Evolutionary conservation across 768 basidiomycete genomes (phyloP), one percentile per base, ranked within the genome.

Genomic region (Hemileccinum impolitum): DNA sequence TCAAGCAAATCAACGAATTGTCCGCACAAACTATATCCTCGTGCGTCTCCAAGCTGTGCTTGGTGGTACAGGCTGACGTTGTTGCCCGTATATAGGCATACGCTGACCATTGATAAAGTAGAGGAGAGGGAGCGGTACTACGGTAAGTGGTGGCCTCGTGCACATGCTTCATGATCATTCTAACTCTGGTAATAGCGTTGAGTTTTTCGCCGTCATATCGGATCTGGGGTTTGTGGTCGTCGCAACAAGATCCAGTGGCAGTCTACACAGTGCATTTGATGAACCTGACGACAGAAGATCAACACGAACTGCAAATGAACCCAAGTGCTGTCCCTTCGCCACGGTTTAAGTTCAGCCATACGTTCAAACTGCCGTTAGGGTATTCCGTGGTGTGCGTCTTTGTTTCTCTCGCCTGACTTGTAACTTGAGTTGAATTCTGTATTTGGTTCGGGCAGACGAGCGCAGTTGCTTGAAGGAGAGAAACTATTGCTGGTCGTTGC

Each of bases 401-500:
- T 18, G 1, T 2, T 23, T 21, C 10, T 5, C 36, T 39, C 7
- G 0, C 12, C 30, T 13, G 0, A 9, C 14, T 15, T 32, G 18
- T 30, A 30, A 5, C 6, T n/a, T 5, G 14, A 38, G 7, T 21
- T 39, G 18, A 51, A 9, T 9, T 12, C 7, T 6, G 4, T 8
- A 8, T 7, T 34, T 15, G 1, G 10, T 42, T n/a, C 3, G 39
- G 43, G 2, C 23, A 74, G 73, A 32, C 63, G 67, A n/a, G 57
- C 60, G 0, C 78, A 80, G 45, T 32, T 79, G 1, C 66, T 80
- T 17, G 65, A 67, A 14, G 61, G 65, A 15, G 67, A 68, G n/a
- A 72, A 59, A 32, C 63, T 76, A 3, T 59, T 82, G 10, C 56
- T 80, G 4, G 62, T 81, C 1, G 48, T 75, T 6, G 64, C 71